Conservation (phyloP, 2,329 filamentous ascomycete genomes). For the Capronia americana region DNA sequence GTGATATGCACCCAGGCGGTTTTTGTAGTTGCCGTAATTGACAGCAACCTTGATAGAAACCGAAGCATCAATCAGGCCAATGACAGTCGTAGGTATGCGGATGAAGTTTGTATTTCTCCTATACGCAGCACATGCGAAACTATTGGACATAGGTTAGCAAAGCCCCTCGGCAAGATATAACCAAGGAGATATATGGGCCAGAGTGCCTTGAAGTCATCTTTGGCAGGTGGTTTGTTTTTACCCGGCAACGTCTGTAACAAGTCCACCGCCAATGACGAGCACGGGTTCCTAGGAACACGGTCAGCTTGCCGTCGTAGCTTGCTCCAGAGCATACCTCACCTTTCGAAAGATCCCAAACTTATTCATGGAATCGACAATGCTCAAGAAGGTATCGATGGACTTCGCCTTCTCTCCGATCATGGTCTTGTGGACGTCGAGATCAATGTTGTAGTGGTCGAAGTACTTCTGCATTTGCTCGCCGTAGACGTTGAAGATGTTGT, state of each 20-base stretch:
- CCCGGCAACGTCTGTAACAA: constrained; percentile 77
- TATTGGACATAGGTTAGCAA: constrained; percentile 44
- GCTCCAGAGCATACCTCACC: constrained; percentile 44
- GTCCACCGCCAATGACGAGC: constrained; percentile 69
- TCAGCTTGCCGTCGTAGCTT: constrained; percentile 18
- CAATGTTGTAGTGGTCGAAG: constrained; percentile 68
- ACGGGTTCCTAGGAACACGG: constrained; percentile 61
- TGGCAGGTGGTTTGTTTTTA: constrained; percentile 55
- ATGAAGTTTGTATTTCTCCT: constrained; percentile 76
- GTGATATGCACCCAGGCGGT: constrained; percentile 74
- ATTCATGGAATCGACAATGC: constrained; percentile 75
- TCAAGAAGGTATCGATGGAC: constrained; percentile 71
- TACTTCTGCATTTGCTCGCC: constrained; percentile 70
- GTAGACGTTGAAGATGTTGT: constrained; percentile 73
- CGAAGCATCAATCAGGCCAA: constrained; percentile 76
- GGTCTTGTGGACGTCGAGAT: constrained; percentile 71
- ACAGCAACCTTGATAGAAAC: constrained; percentile 81
- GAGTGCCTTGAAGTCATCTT: constrained; percentile 58
- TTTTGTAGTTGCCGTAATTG: constrained; percentile 79
- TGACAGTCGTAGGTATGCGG: constrained; percentile 75
- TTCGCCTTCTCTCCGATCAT: constrained; percentile 79
- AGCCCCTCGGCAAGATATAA: constrained; percentile 28
- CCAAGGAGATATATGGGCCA: constrained; percentile 50
- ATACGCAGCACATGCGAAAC: constrained; percentile 74
- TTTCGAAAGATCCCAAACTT: constrained; percentile 74